Base-by-base conservation (phyloP, 2,329 filamentous ascomycete species). In the Cordyceps cicadae region DNA sequence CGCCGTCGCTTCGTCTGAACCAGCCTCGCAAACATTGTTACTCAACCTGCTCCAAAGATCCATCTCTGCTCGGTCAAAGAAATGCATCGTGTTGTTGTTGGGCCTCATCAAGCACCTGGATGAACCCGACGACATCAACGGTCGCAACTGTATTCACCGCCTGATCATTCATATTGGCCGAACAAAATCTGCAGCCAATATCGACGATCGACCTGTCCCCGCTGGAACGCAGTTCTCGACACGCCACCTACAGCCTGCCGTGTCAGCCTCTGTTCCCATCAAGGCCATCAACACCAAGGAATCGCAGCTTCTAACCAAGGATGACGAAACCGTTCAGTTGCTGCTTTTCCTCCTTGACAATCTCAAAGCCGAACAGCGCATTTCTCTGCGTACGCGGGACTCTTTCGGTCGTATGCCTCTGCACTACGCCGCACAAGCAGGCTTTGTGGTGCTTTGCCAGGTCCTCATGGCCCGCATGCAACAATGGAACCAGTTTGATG, bases 391-490 rank as follows among this genome's bases (percentile, higher is more conserved):
- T 54, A 82, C 83, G 14, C 85, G 82, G 62, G 93, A 97, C 73
- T 81, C 86, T 0, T 89, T 93, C 63, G 92, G 91, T 3, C 88
- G 93, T 5, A 81, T 93, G 15, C 92, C 93, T 1, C 79, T 97
- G 12, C 93, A 97, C 71, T 97, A 97, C 70, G 92, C 92, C 3
- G 93, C 94, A 0, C 92, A 97, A 71, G 96, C 95, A 70, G 94
- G 94, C 2, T 92, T 97, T 67, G 89, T 94, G 3, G 84, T 91
- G n/a, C 87, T 97, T 11, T 96, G 91, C 69, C 83, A 96, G 70
- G 81, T 92, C 26, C 83, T 97, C 66, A 92, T 97, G 76, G 86
- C 87, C 64, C 87, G 88, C 68, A 92, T 99, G 86, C 89, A 93
- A 70, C 82, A 86, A 26, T 97, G 93, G 93, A 84, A 83, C 17